These are phyloP conservation scores for Cyberlindnera bimundalis DNA, from an alignment of 805 yeast species.

Conservation along the genomic window DNA sequence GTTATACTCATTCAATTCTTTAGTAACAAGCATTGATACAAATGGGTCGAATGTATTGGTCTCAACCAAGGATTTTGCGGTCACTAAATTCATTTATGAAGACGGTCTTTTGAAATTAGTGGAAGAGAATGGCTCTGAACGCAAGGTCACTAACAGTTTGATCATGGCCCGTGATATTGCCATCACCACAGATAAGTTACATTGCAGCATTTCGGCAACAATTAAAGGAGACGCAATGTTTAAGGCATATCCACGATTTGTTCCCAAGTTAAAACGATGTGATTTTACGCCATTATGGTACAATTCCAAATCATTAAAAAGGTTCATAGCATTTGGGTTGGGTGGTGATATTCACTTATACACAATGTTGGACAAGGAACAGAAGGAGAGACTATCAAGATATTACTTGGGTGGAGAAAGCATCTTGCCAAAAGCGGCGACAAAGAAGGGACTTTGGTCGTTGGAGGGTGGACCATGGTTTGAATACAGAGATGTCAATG, in stretches of 20 bases:
- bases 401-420: background rate
- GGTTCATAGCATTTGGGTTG: constrained; percentile 32
- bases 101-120: constrained; percentile 14
- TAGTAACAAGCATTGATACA: constrained; percentile 25
- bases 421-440: constrained; percentile 8
- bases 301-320: constrained; percentile 4
- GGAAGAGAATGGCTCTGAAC: constrained; percentile 20
- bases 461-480: constrained; percentile 16
- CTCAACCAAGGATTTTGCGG: constrained; percentile 30
- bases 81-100: constrained; percentile 19
- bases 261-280: constrained; percentile 32
- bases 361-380: constrained; percentile 18
- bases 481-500: constrained; percentile 12
- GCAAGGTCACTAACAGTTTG: constrained; percentile 22
- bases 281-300: constrained; percentile 34
- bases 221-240: constrained; percentile 16
- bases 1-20: constrained; percentile 9
- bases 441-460: constrained; percentile 25
- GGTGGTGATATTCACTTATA: constrained; percentile 36
- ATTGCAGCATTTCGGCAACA: constrained; percentile 18
- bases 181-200: constrained; percentile 24
- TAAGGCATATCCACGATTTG: constrained; percentile 25
- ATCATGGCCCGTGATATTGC: constrained; percentile 9
- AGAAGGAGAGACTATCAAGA: constrained; percentile 4
- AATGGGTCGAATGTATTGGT: constrained; percentile 23